Evolutionary conservation across 2,329 filamentous ascomycete genomes (phyloP).

Genomic region (Capronia epimyces): DNA sequence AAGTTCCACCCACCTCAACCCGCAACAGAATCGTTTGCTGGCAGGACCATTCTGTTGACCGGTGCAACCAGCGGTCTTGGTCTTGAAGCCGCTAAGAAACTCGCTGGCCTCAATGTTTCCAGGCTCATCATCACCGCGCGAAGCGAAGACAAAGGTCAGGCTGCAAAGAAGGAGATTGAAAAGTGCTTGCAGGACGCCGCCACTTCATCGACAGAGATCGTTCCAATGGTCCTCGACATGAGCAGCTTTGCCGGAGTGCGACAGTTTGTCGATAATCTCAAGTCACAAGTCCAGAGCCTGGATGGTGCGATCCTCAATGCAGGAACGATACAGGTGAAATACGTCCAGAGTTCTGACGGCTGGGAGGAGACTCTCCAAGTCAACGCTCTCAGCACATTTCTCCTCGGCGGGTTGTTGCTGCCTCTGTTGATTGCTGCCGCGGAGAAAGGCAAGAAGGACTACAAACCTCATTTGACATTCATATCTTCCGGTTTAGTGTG

Average conservation of each 20-base stretch:
- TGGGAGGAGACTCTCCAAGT: constrained; percentile 54
- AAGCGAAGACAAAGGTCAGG: constrained; percentile 40
- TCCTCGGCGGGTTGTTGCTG: constrained; percentile 51
- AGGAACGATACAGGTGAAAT: constrained; percentile 39
- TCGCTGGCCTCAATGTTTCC: constrained; percentile 40
- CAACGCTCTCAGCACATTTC: constrained; percentile 53
- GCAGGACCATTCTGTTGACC: constrained; percentile 47
- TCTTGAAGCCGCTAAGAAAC: constrained; percentile 46
- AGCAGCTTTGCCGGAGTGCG: constrained; percentile 43
- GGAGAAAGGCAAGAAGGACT: constrained; percentile 20
- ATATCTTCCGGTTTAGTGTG: constrained; percentile 41
- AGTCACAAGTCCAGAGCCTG: constrained; percentile 35
- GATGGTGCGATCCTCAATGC: constrained; percentile 46
- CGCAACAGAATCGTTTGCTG: constrained; percentile 38
- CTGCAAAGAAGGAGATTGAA: constrained; percentile 39
- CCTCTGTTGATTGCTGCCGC: constrained; percentile 41
- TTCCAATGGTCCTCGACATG: constrained; percentile 46
- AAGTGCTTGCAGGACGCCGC: constrained; percentile 22
- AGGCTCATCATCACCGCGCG: constrained; percentile 46
- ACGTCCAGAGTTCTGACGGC: constrained; percentile 38
- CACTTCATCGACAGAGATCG: constrained; percentile 35
- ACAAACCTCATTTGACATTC: constrained; percentile 40
- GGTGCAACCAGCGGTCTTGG: constrained; percentile 50
- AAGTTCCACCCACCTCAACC: constrained; percentile 28
- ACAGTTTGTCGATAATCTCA: constrained; percentile 36